These are phyloP conservation scores for Nemania diffusa DNA, from an alignment of 2,329 filamentous ascomycete genomes.

Conservation along the genomic window DNA sequence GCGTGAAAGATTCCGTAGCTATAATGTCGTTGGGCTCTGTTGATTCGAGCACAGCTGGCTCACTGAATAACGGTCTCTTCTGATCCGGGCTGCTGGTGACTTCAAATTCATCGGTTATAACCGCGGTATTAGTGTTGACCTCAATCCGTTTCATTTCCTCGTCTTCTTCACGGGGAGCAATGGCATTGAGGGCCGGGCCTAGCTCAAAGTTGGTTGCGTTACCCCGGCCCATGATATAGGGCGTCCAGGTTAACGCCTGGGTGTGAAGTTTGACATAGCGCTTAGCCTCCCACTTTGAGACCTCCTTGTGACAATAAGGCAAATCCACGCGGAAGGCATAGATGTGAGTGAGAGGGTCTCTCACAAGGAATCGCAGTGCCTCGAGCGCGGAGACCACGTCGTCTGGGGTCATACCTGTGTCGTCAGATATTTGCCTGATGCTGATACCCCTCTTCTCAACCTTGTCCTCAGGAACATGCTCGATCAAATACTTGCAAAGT, in stretches of 20 bases:
- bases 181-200: conserved; percentile 81
- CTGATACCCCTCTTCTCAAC: conserved; percentile 63
- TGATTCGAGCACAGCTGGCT: conserved; percentile 52
- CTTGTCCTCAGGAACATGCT: conserved; percentile 58
- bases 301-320: conserved; percentile 85
- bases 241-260: conserved; percentile 88
- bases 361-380: conserved; percentile 85
- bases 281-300: conserved; percentile 88
- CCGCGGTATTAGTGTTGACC: conserved; percentile 45
- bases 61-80: conserved; percentile 46
- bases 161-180: conserved; percentile 86
- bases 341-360: conserved; percentile 85
- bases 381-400: conserved; percentile 96
- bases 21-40: conserved; percentile 53
- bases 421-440: conserved; percentile 78
- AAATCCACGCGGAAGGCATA: conserved; percentile 92
- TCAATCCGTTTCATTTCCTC: conserved; percentile 57
- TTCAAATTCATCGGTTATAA: conserved; percentile 49
- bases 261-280: conserved; percentile 86
- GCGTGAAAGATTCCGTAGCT: conserved; percentile 28
- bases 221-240: conserved; percentile 93
- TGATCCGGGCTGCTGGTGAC: conserved; percentile 41
- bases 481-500: conserved; percentile 83
- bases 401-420: conserved; percentile 94
- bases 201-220: conserved; percentile 86